Conservation (phyloP, 257 asterid species). For the Solanum peruvianum region DNA sequence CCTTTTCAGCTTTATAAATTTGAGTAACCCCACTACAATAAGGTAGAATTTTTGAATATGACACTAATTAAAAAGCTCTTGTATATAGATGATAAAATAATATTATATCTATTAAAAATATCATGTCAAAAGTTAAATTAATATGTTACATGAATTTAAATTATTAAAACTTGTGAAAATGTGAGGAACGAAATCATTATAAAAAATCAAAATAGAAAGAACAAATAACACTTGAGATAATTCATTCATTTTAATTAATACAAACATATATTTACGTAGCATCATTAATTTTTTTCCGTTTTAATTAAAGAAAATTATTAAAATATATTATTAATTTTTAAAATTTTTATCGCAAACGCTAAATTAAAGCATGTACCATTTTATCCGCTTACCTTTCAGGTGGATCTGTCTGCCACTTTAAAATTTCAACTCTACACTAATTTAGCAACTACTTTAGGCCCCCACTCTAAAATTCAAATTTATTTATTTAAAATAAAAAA, state of each 20-base stretch:
- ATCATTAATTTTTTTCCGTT: too few relatives aligned
- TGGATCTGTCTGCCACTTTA: not conserved
- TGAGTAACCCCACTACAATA: not conserved
- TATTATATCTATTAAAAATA: not conserved
- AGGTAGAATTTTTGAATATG: not conserved
- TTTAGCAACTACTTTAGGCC: not conserved
- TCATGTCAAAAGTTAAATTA: not conserved
- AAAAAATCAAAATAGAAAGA: not conserved
- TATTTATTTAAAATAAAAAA: slow-evolving; percentile 5
- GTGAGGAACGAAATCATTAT: not conserved
- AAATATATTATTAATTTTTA: too few relatives aligned
- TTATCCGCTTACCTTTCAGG: not conserved
- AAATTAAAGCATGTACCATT: not conserved
- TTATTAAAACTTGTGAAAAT: not conserved
- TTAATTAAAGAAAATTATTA: too few relatives aligned
- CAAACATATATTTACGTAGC: not conserved
- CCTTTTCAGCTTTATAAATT: not conserved
- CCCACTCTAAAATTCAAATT: slow-evolving; percentile 13
- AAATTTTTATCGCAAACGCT: not conserved
- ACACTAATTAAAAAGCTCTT: not conserved
- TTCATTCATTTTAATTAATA: not conserved
- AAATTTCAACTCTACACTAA: not conserved
- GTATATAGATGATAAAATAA: not conserved
- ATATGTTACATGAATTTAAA: not conserved
- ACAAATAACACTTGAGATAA: not conserved